Percentiles rank a stretch among this genome's conserved stretches.
Conservation (phyloP, 768 basidiomycete species). For the Naganishia vaughanmartiniae region DNA sequence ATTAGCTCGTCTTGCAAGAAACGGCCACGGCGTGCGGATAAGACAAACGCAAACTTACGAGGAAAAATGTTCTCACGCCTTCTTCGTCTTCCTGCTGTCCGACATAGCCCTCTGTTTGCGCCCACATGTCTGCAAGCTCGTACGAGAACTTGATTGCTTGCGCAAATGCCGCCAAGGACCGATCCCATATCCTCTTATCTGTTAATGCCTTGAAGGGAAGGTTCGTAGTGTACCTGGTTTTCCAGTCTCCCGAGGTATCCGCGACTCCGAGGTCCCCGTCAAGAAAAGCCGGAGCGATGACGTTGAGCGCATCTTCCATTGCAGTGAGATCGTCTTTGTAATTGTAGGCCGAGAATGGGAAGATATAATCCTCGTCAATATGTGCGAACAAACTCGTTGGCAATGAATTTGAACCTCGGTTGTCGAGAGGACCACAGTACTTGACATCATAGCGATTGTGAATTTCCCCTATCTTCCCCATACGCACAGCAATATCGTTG, state of each 20-base stretch:
- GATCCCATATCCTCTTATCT: conserved; percentile 7
- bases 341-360: conserved; percentile 16
- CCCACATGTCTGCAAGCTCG: conserved; percentile 24
- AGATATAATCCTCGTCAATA: conserved; percentile 14
- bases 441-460: conserved; percentile 10
- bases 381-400: conserved; percentile 15
- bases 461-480: conserved; percentile 10
- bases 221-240: conserved; percentile 5
- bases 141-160: conserved; percentile 21
- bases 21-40: neutral
- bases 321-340: conserved; percentile 5
- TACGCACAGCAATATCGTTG: neutral
- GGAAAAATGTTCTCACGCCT: conserved; percentile 6
- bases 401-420: neutral
- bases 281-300: conserved; percentile 17
- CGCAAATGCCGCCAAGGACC: conserved; percentile 15
- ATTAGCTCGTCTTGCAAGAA: too few relatives aligned
- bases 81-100: conserved; percentile 17
- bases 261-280: conserved; percentile 15
- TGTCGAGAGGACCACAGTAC: conserved; percentile 23
- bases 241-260: conserved; percentile 7
- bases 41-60: neutral
- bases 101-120: conserved; percentile 14
- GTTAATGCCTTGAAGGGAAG: conserved; percentile 6
- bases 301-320: conserved; percentile 18